Percentiles rank a stretch among this genome's conserved stretches.
These are phyloP conservation scores for Rhodomyrtus tomentosa DNA, from an alignment of 345 rosid species.

Conservation along the genomic window DNA sequence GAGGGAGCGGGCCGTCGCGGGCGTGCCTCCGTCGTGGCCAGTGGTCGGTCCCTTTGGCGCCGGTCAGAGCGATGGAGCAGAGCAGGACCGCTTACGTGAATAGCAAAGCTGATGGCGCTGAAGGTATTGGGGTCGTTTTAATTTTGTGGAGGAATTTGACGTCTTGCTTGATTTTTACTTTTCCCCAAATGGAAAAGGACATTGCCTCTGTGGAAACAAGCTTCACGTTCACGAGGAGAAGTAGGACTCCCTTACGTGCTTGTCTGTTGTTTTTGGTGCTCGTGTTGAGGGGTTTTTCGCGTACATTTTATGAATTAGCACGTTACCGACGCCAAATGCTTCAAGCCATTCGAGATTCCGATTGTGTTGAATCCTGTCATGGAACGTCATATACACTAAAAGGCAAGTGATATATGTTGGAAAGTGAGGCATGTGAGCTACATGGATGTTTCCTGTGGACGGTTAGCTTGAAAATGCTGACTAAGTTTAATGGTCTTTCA, in stretches of 20 bases:
- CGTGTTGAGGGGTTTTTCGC: neutral
- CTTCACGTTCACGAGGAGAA: neutral
- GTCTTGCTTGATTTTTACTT: neutral
- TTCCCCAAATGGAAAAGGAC: neutral
- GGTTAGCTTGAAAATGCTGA: neutral
- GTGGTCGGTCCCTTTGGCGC: conserved; percentile 16
- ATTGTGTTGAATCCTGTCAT: neutral
- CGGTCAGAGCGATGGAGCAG: conserved; percentile 37
- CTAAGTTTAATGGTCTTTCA: neutral
- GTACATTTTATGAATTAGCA: neutral
- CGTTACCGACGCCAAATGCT: neutral
- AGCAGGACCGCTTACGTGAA: conserved; percentile 9
- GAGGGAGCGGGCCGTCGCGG: neutral
- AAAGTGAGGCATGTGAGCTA: neutral
- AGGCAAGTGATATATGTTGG: neutral
- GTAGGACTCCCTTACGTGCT: neutral
- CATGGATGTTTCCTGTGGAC: neutral
- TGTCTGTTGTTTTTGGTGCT: neutral
- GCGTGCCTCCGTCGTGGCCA: neutral
- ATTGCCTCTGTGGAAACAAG: neutral
- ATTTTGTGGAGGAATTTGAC: neutral
- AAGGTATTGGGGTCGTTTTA: neutral
- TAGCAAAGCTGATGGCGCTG: neutral
- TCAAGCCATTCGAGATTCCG: neutral
- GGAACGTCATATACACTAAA: neutral